Base-by-base conservation (phyloP, 768 basidiomycete genomes). In the Pulveroboletus sp. region DNA sequence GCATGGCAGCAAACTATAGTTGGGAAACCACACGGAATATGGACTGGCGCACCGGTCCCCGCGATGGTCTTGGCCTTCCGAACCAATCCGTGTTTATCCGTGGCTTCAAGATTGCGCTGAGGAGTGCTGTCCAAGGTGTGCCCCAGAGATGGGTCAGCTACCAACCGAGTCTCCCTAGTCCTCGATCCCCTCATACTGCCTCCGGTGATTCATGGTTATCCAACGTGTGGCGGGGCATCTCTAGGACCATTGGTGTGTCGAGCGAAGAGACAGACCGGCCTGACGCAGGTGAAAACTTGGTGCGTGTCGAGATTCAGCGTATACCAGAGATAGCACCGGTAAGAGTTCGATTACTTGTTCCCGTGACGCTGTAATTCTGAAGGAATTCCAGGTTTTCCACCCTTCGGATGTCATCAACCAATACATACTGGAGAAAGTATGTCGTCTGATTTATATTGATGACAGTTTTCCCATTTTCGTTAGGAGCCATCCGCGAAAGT, bases 21-120 rank as follows among this genome's bases (percentile, higher is more conserved):
- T 63, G 64, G 61, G 49, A 61, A 44, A 23, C 56, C 36, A 48
- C 52, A 10, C 56, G 37, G 31, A 46, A n/a, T n/a, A 49, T 64
- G 30, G 47, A 58, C 17, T 62, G 51, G 48, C 62, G 62, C 7
- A 42, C 44, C 16, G 51, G 61, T 14, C 61, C 61, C 11, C 26
- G 16, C 6, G 49, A 61, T 23, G 38, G 43, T 6, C 37, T 13
- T 10, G 53, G 41, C 3, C 19, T 35, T 9, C n/a, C 49, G 30
- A 64, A 68, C n/a, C 68, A 70, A 41, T 45, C 55, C 20, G 57
- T 68, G 19, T 65, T 68, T 30, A 56, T 69, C 20, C 59, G 58
- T 9, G 68, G 68, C 7, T 68, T 66, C 55, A 69, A 64, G 52
- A 51, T 64, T 36, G 58, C 59, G n/a, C 16, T 60, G n/a, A 44